Evolutionary conservation across 768 basidiomycete species (phyloP), one percentile per base, ranked within the genome.

Genomic region (Bullera alba): DNA sequence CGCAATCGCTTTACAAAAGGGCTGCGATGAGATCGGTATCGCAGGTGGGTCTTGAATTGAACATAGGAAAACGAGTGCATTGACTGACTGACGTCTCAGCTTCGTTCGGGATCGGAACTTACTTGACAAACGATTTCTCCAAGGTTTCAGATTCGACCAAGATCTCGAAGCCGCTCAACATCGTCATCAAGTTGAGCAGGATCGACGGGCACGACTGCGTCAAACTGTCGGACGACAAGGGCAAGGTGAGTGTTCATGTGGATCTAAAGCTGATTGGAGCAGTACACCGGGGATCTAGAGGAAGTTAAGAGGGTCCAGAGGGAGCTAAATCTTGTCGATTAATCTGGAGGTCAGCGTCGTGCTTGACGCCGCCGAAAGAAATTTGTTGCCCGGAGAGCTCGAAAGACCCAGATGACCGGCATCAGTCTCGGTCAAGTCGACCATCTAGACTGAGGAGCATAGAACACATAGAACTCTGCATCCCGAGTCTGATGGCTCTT

Each of bases 91-190:
- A 54, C 34, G 22, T 25, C 32, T 37, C 46, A 93, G 91, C 83
- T 45, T 79, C 84, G 0, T 97, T 90, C 68, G 95, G 95, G 7
- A 90, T 97, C 37, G 95, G 95, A 0, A 99, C 95, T 0, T 84
- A 79, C 69, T 72, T 96, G 7, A 89, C 90, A 15, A 96, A 95
- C 65, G 91, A 95, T 72, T 95, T 92, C 75, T 35, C 42, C 1
- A 52, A 57, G 22, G 61, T 75, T 62, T 38, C 66, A 55, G 69
- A 79, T 74, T 48, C 58, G 3, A 27, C 17, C 0, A 39, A 58
- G 50, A 45, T 30, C 0, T 67, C 64, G 1, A 64, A 64, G 48
- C 65, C 72, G 50, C 65, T 95, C 56, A 95, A 93, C 65, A 96
- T 97, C 67, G 93, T 99, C 42, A 91, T 96, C 75, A 96, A 96